Percentiles rank a stretch among this genome's conserved stretches.
phyloP scores from a whole-genome alignment of 441 rosid species.

The Brassica hybrid region DNA sequence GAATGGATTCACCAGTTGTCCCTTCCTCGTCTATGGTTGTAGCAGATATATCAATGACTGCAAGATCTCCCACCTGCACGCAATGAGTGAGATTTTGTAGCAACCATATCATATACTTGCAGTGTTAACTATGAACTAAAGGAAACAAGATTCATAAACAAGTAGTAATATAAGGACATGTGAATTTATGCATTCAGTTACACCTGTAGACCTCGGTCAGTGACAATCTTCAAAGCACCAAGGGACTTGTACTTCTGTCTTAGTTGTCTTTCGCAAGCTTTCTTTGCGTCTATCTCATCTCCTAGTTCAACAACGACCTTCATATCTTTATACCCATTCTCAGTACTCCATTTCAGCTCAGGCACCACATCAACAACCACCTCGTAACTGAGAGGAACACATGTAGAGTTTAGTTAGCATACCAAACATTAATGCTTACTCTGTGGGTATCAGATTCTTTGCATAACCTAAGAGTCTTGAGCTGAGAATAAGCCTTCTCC shows the following conservation, averaged over 20 bases:
- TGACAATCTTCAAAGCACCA: slow-evolving; percentile 68
- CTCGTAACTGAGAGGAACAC: slow-evolving; percentile 67
- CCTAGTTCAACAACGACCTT: slow-evolving; percentile 90
- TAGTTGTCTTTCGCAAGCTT: slow-evolving; percentile 75
- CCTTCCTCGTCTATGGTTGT: slow-evolving; percentile 46
- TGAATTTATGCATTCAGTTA: slow-evolving; percentile 34
- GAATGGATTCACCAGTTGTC: slow-evolving; percentile 64
- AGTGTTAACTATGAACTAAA: slow-evolving; percentile 4
- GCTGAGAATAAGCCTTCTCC: slow-evolving; percentile 71
- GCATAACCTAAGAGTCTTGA: slow-evolving; percentile 63
- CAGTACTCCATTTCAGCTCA: slow-evolving; percentile 84
- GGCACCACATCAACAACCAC: slow-evolving; percentile 87
- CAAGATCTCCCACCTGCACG: slow-evolving; percentile 81
- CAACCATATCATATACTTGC: slow-evolving; percentile 47
- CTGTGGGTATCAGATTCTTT: not conserved
- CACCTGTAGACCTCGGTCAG: slow-evolving; percentile 95
- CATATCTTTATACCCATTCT: slow-evolving; percentile 78
- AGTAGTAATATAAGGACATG: slow-evolving; percentile 12
- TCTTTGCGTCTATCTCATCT: slow-evolving; percentile 73
- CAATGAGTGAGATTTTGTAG: not conserved
- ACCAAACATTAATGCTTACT: not conserved
- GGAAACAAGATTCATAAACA: not conserved
- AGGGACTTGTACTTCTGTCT: slow-evolving; percentile 81
- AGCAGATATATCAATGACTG: slow-evolving; percentile 85
- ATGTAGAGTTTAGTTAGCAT: slow-evolving; percentile 8